These are phyloP conservation scores for Leccinum arenicola DNA, from an alignment of 768 basidiomycete species.

Conservation along the genomic window DNA sequence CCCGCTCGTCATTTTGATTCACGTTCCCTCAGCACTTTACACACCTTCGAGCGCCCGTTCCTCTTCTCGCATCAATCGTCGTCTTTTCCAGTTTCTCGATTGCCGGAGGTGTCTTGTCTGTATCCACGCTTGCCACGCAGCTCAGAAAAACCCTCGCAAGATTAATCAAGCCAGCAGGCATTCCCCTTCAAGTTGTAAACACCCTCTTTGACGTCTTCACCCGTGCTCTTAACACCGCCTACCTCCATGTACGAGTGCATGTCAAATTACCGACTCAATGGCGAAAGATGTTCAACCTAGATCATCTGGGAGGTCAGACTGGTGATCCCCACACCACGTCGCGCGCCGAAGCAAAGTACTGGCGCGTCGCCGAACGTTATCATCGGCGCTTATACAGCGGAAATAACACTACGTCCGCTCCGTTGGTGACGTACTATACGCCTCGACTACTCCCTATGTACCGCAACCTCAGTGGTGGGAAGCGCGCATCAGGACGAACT, in stretches of 20 bases:
- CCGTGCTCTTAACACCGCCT: constrained; percentile 16
- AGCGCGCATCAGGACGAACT: neutral
- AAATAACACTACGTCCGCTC: constrained; percentile 8
- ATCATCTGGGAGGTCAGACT: neutral
- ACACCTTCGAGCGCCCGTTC: constrained; percentile 1
- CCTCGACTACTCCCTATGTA: constrained; percentile 41
- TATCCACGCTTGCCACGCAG: constrained; percentile 2
- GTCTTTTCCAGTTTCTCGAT: constrained; percentile 10
- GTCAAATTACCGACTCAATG: constrained; percentile 10
- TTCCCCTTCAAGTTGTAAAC: neutral
- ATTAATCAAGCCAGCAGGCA: neutral
- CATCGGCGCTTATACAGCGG: constrained; percentile 27
- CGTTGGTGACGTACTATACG: constrained; percentile 33
- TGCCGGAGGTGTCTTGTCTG: neutral
- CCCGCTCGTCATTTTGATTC: too few species aligned
- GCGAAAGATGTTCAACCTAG: neutral
- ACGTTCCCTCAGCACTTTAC: constrained; percentile 5
- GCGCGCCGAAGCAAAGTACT: constrained; percentile 30
- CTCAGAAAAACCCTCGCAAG: constrained; percentile 7
- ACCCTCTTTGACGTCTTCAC: constrained; percentile 12
- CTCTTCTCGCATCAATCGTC: constrained; percentile 9
- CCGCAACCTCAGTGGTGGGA: constrained; percentile 20
- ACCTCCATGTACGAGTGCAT: constrained; percentile 13
- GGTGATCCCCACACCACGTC: constrained; percentile 22
- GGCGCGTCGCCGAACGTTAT: constrained; percentile 28